A percentile compares a stretch with the other conserved stretches of the same genome.
phyloP scores from a whole-genome alignment of 2,329 filamentous ascomycete species.

The Diaporthe humulicola region DNA sequence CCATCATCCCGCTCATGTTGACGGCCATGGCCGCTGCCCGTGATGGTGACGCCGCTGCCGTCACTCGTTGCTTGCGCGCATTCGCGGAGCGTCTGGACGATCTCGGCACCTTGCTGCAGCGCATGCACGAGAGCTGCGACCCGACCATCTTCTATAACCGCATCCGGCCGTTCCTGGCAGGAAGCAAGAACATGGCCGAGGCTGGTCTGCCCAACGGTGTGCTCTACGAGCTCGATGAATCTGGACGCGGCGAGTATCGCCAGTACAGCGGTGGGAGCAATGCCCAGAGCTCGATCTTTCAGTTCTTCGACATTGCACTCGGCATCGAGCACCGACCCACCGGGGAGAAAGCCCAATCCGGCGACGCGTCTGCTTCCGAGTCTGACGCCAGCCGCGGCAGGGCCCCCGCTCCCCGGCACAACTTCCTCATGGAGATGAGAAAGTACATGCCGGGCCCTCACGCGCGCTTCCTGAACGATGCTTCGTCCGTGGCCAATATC shows the following conservation, averaged over 20 bases:
- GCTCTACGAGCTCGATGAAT: conserved; percentile 82
- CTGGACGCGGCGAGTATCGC: conserved; percentile 76
- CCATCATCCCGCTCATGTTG: conserved; percentile 90
- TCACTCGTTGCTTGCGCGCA: conserved; percentile 80
- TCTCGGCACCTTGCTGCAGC: conserved; percentile 80
- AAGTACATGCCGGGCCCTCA: conserved; percentile 96
- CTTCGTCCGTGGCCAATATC: conserved; percentile 86
- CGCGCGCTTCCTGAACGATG: conserved; percentile 87
- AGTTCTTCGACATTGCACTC: conserved; percentile 95
- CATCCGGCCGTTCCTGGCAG: conserved; percentile 95
- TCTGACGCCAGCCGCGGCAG: conserved; percentile 58
- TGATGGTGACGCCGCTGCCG: conserved; percentile 75
- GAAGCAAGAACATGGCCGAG: conserved; percentile 97
- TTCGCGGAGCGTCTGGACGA: conserved; percentile 93
- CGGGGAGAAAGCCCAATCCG: conserved; percentile 72
- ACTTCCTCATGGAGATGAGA: conserved; percentile 98
- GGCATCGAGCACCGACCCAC: conserved; percentile 93
- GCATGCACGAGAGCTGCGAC: conserved; percentile 97
- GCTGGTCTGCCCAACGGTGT: conserved; percentile 91
- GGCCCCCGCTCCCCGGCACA: conserved; percentile 73
- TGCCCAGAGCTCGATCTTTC: conserved; percentile 95
- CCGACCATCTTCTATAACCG: conserved; percentile 95
- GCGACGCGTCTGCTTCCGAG: conserved; percentile 55
- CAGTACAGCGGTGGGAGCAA: conserved; percentile 96
- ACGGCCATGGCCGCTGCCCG: conserved; percentile 86